These are phyloP conservation scores for Lactarius vividus DNA, from an alignment of 768 basidiomycete genomes.

Conservation along the genomic window DNA sequence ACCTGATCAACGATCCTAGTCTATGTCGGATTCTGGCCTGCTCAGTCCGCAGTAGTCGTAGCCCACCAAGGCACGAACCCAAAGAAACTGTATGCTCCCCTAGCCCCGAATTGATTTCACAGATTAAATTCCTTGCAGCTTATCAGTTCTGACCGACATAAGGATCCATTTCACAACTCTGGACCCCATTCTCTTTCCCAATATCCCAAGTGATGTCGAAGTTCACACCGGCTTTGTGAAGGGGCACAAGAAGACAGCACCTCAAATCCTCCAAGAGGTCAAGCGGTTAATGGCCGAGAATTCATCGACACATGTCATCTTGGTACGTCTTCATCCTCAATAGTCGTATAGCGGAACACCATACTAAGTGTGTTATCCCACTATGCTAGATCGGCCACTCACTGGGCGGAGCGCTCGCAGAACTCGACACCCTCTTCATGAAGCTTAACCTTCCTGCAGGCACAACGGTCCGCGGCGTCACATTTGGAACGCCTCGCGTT, in stretches of 20 bases:
- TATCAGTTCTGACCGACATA: conserved; percentile 18
- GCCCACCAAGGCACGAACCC: conserved; percentile 27
- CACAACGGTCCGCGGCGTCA: conserved; percentile 23
- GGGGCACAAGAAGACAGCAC: conserved; percentile 24
- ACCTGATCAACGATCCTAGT: conserved; percentile 12
- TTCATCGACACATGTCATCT: conserved; percentile 15
- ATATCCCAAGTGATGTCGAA: background rate
- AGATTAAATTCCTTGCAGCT: background rate
- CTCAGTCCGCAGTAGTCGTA: conserved; percentile 23
- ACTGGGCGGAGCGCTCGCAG: conserved; percentile 26
- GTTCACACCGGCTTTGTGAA: conserved; percentile 20
- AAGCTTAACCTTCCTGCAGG: conserved; percentile 25
- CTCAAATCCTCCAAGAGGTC: conserved; percentile 24
- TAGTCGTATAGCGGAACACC: background rate
- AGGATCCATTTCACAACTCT: background rate
- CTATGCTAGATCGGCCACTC: conserved; percentile 18
- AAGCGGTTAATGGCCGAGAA: conserved; percentile 16
- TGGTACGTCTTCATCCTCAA: conserved; percentile 16
- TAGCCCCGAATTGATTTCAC: background rate
- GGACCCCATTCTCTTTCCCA: conserved; percentile 20
- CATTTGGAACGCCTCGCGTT: conserved; percentile 27
- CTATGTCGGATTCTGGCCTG: conserved; percentile 27
- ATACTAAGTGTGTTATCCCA: background rate
- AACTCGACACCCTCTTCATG: conserved; percentile 25
- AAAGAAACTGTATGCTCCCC: conserved; percentile 2